These are phyloP conservation scores for Platanus orientalis DNA, from an alignment of 164 flowering plant genomes.

Conservation along the genomic window DNA sequence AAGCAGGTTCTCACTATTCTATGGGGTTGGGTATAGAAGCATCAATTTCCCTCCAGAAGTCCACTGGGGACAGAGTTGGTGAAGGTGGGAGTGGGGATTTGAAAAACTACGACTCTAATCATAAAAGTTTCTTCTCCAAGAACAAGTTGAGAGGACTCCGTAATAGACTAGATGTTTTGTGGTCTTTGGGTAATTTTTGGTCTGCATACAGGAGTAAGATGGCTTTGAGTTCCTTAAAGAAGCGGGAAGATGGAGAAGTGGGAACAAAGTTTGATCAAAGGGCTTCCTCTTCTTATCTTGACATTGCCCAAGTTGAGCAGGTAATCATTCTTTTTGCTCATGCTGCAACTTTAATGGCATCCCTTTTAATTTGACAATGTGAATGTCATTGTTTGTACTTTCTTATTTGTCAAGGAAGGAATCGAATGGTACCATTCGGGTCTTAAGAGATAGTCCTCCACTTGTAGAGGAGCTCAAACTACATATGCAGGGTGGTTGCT, in stretches of 20 bases:
- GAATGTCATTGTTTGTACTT: neutral
- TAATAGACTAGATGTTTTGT: constrained; percentile 20
- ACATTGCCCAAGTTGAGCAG: constrained; percentile 24
- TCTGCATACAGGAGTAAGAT: constrained; percentile 18
- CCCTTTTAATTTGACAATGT: neutral
- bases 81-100: constrained; percentile 25
- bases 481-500: neutral
- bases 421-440: neutral
- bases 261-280: constrained; percentile 22
- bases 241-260: constrained; percentile 47
- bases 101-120: constrained; percentile 24
- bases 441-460: neutral
- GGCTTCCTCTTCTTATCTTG: constrained; percentile 23
- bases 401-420: neutral
- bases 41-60: constrained; percentile 14
- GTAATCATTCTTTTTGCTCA: constrained; percentile 15
- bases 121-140: constrained; percentile 22
- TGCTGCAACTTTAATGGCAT: neutral
- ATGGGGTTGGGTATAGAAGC: constrained; percentile 18
- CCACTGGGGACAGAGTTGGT: constrained; percentile 13
- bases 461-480: neutral
- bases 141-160: constrained; percentile 23
- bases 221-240: constrained; percentile 31
- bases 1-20: constrained; percentile 25
- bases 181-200: constrained; percentile 25